A percentile compares a stretch with the other conserved stretches of the same genome.
Evolutionary conservation across 2,329 filamentous ascomycete species (phyloP).

Genomic region (Cladosporium sphaerospermum): DNA sequence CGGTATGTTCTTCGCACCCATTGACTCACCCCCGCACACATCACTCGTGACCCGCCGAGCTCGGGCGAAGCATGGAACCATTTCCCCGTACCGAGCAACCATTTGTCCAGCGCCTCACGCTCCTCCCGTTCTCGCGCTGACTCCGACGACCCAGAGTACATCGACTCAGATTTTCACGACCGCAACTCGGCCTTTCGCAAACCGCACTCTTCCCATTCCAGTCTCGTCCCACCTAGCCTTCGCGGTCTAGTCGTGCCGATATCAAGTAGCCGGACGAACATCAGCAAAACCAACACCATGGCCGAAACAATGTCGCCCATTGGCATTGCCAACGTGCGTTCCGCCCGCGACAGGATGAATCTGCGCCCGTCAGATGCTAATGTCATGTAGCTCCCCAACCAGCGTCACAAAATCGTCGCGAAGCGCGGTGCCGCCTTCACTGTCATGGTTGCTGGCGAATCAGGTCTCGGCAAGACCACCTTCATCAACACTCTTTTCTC

Average conservation of each 20-base stretch:
- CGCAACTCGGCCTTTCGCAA: neutral
- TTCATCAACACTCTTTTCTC: conserved; percentile 99
- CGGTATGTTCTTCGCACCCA: neutral
- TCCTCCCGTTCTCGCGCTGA: conserved; percentile 2
- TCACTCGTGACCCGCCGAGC: neutral
- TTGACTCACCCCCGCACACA: neutral
- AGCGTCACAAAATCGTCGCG: conserved; percentile 67
- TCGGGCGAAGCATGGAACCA: conserved; percentile 10
- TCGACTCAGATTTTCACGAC: neutral
- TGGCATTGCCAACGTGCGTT: conserved; percentile 67
- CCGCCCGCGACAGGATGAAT: neutral
- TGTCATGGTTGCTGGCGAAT: conserved; percentile 99
- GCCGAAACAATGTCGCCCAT: conserved; percentile 61
- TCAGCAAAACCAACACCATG: conserved; percentile 42
- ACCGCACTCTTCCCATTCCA: neutral
- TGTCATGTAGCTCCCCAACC: conserved; percentile 55
- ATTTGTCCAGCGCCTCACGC: neutral
- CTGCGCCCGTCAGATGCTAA: neutral
- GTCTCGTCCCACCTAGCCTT: neutral
- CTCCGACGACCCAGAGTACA: neutral
- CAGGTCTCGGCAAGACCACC: conserved; percentile 96
- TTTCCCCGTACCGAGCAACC: conserved; percentile 7
- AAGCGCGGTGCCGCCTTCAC: conserved; percentile 95
- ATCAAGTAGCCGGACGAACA: conserved; percentile 14
- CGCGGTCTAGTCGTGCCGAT: neutral